A percentile compares a stretch with the other conserved stretches of the same genome.
These are phyloP conservation scores for Saccharomycopsis sp. DNA, from an alignment of 805 yeast species.

Conservation along the genomic window DNA sequence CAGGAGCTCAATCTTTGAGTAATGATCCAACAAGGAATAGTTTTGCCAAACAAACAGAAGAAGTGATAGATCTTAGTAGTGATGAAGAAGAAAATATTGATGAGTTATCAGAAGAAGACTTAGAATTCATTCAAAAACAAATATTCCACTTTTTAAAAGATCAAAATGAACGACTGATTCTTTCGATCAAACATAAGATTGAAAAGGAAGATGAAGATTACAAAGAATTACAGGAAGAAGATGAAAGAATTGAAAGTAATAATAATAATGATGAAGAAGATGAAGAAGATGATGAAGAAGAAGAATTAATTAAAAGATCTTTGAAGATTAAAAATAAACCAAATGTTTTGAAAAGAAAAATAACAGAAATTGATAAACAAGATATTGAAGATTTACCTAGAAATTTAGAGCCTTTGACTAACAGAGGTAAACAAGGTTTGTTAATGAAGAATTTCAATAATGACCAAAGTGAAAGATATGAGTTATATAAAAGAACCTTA, in stretches of 20 bases:
- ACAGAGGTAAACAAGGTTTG: constrained; percentile 14
- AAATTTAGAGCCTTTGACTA: constrained; percentile 10
- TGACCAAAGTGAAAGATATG: constrained; percentile 15
- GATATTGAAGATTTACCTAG: constrained; percentile 8
- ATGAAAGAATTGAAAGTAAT: not conserved
- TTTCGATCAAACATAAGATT: constrained; percentile 7
- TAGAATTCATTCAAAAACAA: no score
- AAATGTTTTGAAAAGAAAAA: not conserved
- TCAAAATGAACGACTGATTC: no score
- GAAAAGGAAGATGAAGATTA: constrained; percentile 15
- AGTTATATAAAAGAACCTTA: constrained; percentile 15
- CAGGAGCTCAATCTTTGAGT: no score
- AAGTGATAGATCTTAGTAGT: no score
- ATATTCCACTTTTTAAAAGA: no score
- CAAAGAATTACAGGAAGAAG: constrained; percentile 1
- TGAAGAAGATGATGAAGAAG: constrained; percentile 3
- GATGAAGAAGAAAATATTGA: no score
- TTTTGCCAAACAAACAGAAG: no score
- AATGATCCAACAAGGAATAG: no score
- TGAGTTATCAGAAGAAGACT: no score
- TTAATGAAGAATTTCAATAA: constrained; percentile 13
- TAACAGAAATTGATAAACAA: constrained; percentile 3
- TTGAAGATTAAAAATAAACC: not conserved
- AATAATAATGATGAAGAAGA: constrained; percentile 1
- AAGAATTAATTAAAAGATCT: not conserved